phyloP scores from a whole-genome alignment of 257 asterid species.

The Plectranthus barbatus region DNA sequence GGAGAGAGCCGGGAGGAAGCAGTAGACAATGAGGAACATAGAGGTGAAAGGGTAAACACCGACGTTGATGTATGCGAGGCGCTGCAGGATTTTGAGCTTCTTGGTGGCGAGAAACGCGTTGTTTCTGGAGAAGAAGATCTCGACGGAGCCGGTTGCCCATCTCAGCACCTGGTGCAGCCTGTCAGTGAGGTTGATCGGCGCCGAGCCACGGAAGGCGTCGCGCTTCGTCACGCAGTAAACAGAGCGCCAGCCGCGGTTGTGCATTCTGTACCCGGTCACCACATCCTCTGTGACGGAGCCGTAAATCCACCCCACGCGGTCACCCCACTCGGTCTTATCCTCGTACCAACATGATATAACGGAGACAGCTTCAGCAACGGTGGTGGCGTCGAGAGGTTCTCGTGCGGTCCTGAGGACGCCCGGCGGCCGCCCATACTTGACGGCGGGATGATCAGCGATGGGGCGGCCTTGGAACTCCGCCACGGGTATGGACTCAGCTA shows the following conservation, averaged over 20 bases:
- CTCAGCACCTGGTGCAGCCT: conserved; percentile 64
- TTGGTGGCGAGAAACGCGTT: conserved; percentile 33
- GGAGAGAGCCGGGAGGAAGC: conserved; percentile 62
- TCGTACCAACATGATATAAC: conserved; percentile 67
- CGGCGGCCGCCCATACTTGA: conserved; percentile 54
- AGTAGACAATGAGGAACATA: conserved; percentile 42
- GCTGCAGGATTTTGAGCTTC: conserved; percentile 39
- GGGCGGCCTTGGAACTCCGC: conserved; percentile 60
- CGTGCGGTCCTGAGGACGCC: conserved; percentile 38
- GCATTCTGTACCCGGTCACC: conserved; percentile 66
- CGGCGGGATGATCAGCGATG: conserved; percentile 53
- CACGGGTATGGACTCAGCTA: conserved; percentile 45
- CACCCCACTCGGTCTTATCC: conserved; percentile 67
- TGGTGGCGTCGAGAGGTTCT: conserved; percentile 45
- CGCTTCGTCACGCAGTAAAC: conserved; percentile 54
- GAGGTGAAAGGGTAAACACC: conserved; percentile 64
- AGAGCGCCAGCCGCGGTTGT: conserved; percentile 61
- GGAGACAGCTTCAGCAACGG: conserved; percentile 49
- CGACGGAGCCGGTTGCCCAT: conserved; percentile 66
- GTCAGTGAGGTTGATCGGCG: conserved; percentile 58
- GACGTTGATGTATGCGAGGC: conserved; percentile 56
- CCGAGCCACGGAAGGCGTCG: conserved; percentile 56
- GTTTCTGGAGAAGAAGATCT: conserved; percentile 57
- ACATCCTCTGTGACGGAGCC: conserved; percentile 67
- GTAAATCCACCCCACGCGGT: conserved; percentile 65